These are phyloP conservation scores for Polyporus arcularius DNA, from an alignment of 768 basidiomycete genomes.

Conservation along the genomic window DNA sequence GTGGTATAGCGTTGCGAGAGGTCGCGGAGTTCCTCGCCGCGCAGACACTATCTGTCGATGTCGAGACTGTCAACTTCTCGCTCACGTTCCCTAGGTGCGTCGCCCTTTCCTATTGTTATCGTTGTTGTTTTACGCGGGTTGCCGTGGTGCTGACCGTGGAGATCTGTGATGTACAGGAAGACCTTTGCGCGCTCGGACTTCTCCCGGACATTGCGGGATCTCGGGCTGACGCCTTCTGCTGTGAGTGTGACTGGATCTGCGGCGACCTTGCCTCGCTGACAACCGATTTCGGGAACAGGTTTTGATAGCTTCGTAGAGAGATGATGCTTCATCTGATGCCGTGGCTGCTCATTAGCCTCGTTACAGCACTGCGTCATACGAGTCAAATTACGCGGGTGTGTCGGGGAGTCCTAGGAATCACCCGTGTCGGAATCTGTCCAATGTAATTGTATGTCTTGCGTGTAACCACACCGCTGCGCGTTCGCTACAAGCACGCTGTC, in stretches of 20 bases:
- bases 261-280: not conserved
- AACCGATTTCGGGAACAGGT: slow-evolving; percentile 19
- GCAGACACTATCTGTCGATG: slow-evolving; percentile 67
- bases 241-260: slow-evolving; percentile 39
- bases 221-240: slow-evolving; percentile 90
- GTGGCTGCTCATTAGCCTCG: not conserved
- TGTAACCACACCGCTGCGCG: not conserved
- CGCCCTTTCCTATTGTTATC: not conserved
- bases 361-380: not conserved
- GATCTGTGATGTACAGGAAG: slow-evolving; percentile 54
- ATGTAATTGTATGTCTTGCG: not conserved
- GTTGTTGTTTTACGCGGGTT: not conserved
- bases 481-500: not conserved
- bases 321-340: not conserved
- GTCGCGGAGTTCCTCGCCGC: slow-evolving; percentile 88
- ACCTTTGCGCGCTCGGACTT: slow-evolving; percentile 73
- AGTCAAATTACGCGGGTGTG: too few relatives aligned
- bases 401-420: not conserved
- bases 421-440: not conserved
- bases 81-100: slow-evolving; percentile 84
- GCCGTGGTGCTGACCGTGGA: not conserved
- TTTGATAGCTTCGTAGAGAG: slow-evolving; percentile 25
- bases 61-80: slow-evolving; percentile 76
- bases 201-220: slow-evolving; percentile 74
- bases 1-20: slow-evolving; percentile 64